phyloP scores from a whole-genome alignment of 1,284 basidiomycete genomes.

The Bondarzewia mesenterica region DNA sequence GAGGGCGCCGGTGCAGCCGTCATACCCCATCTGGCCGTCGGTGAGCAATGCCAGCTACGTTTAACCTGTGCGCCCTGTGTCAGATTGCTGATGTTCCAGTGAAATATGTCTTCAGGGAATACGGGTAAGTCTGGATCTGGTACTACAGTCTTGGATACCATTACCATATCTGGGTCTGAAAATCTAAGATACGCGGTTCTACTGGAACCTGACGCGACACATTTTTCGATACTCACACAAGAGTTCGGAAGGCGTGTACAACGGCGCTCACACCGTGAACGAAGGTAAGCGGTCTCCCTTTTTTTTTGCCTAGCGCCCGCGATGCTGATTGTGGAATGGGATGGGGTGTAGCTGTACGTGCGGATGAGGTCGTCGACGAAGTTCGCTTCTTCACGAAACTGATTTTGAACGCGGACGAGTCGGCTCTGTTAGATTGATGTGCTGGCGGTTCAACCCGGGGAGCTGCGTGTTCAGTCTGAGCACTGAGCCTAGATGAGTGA shows the following conservation, averaged over 20 bases:
- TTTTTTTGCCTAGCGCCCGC: not conserved
- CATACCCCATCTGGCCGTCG: slow-evolving; percentile 30
- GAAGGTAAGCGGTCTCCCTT: slow-evolving; percentile 6
- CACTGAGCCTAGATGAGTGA: not conserved
- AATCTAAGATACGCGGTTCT: slow-evolving; percentile 39
- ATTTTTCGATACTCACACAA: slow-evolving; percentile 46
- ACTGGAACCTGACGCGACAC: slow-evolving; percentile 40
- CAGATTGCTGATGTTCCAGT: not conserved
- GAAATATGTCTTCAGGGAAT: not conserved
- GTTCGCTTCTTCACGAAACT: slow-evolving; percentile 20
- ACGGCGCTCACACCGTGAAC: slow-evolving; percentile 1
- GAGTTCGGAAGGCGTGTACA: slow-evolving; percentile 1
- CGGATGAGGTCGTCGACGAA: slow-evolving; percentile 15
- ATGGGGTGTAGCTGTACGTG: slow-evolving; percentile 12
- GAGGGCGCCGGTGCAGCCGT: slow-evolving; percentile 22
- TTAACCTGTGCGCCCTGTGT: too few species aligned
- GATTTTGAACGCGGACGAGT: slow-evolving; percentile 20
- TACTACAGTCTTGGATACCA: not conserved
- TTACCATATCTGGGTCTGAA: not conserved
- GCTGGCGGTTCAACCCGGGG: not conserved
- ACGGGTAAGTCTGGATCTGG: not conserved
- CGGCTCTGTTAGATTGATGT: not conserved
- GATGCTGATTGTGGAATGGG: slow-evolving; percentile 5
- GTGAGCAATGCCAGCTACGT: slow-evolving; percentile 19
- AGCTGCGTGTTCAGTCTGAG: too few species aligned